Evolutionary conservation across 805 yeast genomes (phyloP), one percentile per base, ranked within the genome.

Genomic region (Saccharomycopsis schoenii): DNA sequence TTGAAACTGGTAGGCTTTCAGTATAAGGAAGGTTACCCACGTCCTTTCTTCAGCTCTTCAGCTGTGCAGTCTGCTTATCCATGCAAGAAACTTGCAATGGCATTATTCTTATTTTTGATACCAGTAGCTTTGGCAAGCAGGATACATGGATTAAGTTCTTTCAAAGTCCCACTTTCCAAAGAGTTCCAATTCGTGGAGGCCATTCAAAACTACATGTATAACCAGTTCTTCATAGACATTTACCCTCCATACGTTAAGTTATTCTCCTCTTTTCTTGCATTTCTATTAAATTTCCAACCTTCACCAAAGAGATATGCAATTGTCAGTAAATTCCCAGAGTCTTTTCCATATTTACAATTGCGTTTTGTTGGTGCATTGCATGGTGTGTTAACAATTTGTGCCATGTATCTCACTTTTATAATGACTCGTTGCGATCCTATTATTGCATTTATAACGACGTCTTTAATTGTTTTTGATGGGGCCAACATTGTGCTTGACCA

Each of bases 181-280:
- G 84, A 81, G 64, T 71, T 72, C 0, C 80, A 77, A 63, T 70
- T 76, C 47, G 76, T 77, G 6, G 71, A 72, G 0, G 76, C 70
- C 65, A 74, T 76, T 9, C 66, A 70, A 52, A 73, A 76, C 42
- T 83, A 83, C 70, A 77, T 77, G 65, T 74, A 74, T 58, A 88
- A 89, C 25, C 76, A 79, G 50, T 85, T 82, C 69, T 86, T 84
- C 71, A 75, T 86, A 66, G 91, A 85, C 67, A 85, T 85, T 34
- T 86, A 86, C 65, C 92, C 93, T 11, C 92, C 93, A 4, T 73
- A 87, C 58, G 84, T 80, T 43, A 83, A 85, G 66, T 72, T 87
- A 71, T 70, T 84, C 12, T 84, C 78, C 67, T 83, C 82, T 37
- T 76, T 79, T 59, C 73, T 84, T 8, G 85, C 84, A 1, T 71